Evolutionary conservation across 2,329 filamentous ascomycete species (phyloP).

Genomic region (Amphichorda felina): DNA sequence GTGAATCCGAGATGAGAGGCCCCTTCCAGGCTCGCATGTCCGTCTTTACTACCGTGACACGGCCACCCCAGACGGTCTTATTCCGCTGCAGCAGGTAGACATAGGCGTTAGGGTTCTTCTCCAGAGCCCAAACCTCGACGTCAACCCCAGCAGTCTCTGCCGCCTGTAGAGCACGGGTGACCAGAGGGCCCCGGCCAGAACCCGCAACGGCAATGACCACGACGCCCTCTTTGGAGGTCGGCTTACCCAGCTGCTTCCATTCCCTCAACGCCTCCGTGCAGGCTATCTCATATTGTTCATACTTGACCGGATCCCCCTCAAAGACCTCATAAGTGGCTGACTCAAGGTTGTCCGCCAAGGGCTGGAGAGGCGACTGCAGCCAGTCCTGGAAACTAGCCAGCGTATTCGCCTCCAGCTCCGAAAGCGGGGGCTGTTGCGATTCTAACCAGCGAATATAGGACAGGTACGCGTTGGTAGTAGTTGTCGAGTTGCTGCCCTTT

Average conservation of each 20-base stretch:
- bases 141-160: slow-evolving; percentile 64
- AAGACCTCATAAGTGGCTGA: slow-evolving; percentile 98
- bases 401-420: slow-evolving; percentile 35
- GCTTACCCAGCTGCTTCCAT: slow-evolving; percentile 61
- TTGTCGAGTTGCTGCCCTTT: neutral
- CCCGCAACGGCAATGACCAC: slow-evolving; percentile 88
- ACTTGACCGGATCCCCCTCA: slow-evolving; percentile 96
- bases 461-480: slow-evolving; percentile 39
- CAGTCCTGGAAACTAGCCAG: slow-evolving; percentile 72
- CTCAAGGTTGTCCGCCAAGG: slow-evolving; percentile 90
- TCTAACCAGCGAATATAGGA: slow-evolving; percentile 80
- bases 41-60: slow-evolving; percentile 81
- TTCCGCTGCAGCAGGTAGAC: slow-evolving; percentile 87
- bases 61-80: slow-evolving; percentile 63
- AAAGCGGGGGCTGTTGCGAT: slow-evolving; percentile 58
- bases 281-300: slow-evolving; percentile 86
- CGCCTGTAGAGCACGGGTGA: slow-evolving; percentile 75
- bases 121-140: slow-evolving; percentile 82
- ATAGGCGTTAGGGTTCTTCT: slow-evolving; percentile 98
- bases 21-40: slow-evolving; percentile 98
- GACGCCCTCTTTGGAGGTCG: slow-evolving; percentile 56
- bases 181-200: slow-evolving; percentile 82
- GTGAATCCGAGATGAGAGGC: slow-evolving; percentile 40
- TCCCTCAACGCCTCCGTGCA: slow-evolving; percentile 71
- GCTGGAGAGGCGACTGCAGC: slow-evolving; percentile 88